Conservation (phyloP, 192 early-diverging fungal species). For the Obelidium mucronatum region DNA sequence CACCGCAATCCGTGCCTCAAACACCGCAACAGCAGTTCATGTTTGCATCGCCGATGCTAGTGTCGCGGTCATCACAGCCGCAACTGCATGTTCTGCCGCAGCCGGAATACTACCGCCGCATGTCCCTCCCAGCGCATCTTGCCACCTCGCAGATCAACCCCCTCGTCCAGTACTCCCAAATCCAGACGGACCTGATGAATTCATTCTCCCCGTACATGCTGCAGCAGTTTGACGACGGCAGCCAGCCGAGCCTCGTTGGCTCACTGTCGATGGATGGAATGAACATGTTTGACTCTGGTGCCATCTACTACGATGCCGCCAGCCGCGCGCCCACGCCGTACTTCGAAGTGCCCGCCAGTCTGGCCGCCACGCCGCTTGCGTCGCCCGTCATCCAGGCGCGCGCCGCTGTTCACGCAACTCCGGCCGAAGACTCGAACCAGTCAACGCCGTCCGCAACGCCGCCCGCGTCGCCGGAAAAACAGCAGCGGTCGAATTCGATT, state of each 20-base stretch:
- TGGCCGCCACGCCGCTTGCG: neutral
- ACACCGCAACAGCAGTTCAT: neutral
- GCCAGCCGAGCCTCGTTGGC: neutral
- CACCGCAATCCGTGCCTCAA: neutral
- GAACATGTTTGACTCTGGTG: neutral
- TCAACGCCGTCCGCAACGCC: neutral
- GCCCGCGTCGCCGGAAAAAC: neutral
- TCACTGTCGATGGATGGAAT: neutral
- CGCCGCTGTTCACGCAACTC: neutral
- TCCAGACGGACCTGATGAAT: slow-evolving; percentile 19
- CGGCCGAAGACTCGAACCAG: too few species aligned
- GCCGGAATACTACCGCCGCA: slow-evolving; percentile 16
- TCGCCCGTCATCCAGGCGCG: neutral
- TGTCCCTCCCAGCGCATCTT: slow-evolving; percentile 10
- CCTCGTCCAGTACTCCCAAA: slow-evolving; percentile 5
- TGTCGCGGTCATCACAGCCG: neutral
- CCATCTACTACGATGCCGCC: too few species aligned
- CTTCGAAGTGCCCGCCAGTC: neutral
- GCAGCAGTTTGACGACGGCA: slow-evolving; percentile 1
- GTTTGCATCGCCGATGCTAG: neutral
- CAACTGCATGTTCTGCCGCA: neutral
- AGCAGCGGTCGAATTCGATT: neutral
- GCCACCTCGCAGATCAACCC: neutral
- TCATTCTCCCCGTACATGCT: slow-evolving; percentile 20
- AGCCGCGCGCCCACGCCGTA: neutral